Evolutionary conservation across 176 grass and related monocot genomes (phyloP).

Genomic region (Aegilops tauschii): DNA sequence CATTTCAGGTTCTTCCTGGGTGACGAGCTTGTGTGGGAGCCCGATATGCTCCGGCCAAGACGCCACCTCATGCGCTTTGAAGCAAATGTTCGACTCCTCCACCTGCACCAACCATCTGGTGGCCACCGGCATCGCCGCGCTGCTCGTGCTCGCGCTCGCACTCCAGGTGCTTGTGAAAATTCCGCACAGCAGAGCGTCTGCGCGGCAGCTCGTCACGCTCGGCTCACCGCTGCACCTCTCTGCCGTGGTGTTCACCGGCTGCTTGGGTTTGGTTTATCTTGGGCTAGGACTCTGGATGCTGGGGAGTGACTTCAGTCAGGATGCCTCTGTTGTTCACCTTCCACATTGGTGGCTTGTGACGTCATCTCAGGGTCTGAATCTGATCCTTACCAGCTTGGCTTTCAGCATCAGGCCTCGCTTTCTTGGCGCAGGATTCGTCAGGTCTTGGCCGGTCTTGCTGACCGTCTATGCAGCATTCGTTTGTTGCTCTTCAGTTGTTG

Average conservation of each 20-base stretch:
- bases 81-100: slow-evolving; percentile 41
- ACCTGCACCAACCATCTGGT: slow-evolving; percentile 67
- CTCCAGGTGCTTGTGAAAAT: slow-evolving; percentile 48
- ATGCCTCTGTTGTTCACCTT: slow-evolving; percentile 3
- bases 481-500: too few species aligned
- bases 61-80: slow-evolving; percentile 13
- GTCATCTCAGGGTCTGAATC: slow-evolving; percentile 42
- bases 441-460: too few species aligned
- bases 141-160: slow-evolving; percentile 21
- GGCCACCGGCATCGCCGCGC: not conserved
- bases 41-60: slow-evolving; percentile 32
- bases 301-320: slow-evolving; percentile 11
- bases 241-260: slow-evolving; percentile 20
- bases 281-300: slow-evolving; percentile 59
- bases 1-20: slow-evolving; percentile 41
- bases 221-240: slow-evolving; percentile 25
- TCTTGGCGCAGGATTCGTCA: too few species aligned
- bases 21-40: slow-evolving; percentile 36
- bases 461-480: too few species aligned
- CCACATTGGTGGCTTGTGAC: slow-evolving; percentile 49
- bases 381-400: not conserved
- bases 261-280: slow-evolving; percentile 52
- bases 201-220: not conserved
- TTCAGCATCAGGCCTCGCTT: too few species aligned
- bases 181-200: not conserved